Evolutionary conservation across 169 alveolate genomes (phyloP), one percentile per base, ranked within the genome.

Genomic region (Babesia gibsoni): DNA sequence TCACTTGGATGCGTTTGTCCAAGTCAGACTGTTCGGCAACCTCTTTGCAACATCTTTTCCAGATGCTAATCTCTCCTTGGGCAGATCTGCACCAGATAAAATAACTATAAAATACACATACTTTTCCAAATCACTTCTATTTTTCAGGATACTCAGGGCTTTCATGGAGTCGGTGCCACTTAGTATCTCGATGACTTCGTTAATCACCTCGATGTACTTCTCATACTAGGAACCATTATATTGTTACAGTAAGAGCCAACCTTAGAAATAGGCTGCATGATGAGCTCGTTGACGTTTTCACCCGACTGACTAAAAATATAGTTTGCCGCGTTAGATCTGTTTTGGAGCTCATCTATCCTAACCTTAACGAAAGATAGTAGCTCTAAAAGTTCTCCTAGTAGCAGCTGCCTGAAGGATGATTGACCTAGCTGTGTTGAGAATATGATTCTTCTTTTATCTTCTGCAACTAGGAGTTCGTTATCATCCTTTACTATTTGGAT

Each of bases 311-410:
- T 32, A 37, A 65, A 41, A 14, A 64, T 4, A n/a, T 65, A 52
- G 57, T 45, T 52, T 18, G 82, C 67, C 52, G 32, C 20, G 7
- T 50, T 52, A 0, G 69, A 54, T 20, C 59, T 59, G 25, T 57
- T 53, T 20, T 43, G 54, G 52, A 68, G 54, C 39, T 69, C 73
- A 23, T 79, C 73, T 8, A 58, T 52, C 41, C 83, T 23, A 32
- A 57, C 46, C 23, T 42, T 32, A 23, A 79, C 54, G 58, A 79
- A 79, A 2, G 74, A 48, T 42, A 18, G 46, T 42, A 79, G 54
- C 66, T 79, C 83, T 22, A 58, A 4, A 43, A 79, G 20, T 27
- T 79, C 88, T 35, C 88, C 74, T 16, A 79, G 54, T 0, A 66
- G 46, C 10, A 67, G 49, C 59, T 77, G 54, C 22, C 81, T 50